phyloP scores from a whole-genome alignment of 116 monocot genomes.

The Iris pallida region DNA sequence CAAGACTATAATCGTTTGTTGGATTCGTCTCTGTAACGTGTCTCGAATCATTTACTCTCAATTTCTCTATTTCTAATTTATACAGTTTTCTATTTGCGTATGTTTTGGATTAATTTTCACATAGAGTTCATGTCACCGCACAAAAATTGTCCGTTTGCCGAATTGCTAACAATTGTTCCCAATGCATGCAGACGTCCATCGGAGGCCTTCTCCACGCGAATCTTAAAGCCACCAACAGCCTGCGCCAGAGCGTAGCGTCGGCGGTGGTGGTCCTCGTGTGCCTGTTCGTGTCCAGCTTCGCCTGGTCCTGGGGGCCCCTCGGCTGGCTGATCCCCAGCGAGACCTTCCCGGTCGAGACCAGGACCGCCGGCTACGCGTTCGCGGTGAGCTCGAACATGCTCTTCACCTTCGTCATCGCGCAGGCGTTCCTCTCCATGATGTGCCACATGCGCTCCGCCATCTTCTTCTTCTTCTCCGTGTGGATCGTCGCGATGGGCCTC shows the following conservation, averaged over 20 bases:
- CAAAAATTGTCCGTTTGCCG: background rate
- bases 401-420: conserved; percentile 17
- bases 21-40: too few relatives aligned
- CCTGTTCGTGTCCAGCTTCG: conserved; percentile 38
- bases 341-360: conserved; percentile 59
- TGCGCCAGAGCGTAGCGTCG: background rate
- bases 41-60: too few relatives aligned
- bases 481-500: conserved; percentile 41
- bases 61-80: too few relatives aligned
- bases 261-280: conserved; percentile 40
- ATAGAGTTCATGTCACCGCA: too few relatives aligned
- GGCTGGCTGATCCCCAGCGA: conserved; percentile 66
- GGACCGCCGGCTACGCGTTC: conserved; percentile 38
- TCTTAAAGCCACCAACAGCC: conserved; percentile 2
- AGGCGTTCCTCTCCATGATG: conserved; percentile 20
- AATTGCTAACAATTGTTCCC: too few relatives aligned
- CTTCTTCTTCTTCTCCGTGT: conserved; percentile 62
- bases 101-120: too few relatives aligned
- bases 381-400: conserved; percentile 53
- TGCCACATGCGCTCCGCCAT: conserved; percentile 32
- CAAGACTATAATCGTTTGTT: too few relatives aligned
- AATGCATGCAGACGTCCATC: conserved; percentile 16
- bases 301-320: conserved; percentile 68
- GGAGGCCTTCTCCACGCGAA: conserved; percentile 21
- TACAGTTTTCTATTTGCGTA: too few relatives aligned